These are phyloP conservation scores for Rhodotorula paludigena DNA, from an alignment of 768 basidiomycete genomes.

Conservation along the genomic window DNA sequence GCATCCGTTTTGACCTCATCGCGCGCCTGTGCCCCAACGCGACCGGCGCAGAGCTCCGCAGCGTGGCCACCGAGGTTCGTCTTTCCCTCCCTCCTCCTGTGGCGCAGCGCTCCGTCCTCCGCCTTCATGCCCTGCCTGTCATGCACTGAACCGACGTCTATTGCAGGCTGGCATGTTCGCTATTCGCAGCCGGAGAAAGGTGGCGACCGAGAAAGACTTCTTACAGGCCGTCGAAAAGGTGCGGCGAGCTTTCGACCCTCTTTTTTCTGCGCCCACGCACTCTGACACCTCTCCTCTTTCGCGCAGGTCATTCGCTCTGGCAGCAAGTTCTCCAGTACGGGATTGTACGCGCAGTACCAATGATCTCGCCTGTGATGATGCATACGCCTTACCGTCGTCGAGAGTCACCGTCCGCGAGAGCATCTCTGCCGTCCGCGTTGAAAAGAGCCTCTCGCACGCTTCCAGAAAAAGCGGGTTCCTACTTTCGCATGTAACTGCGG, in stretches of 20 bases:
- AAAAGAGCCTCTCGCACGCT: no score
- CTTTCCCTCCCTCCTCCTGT: neutral
- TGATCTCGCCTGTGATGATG: neutral
- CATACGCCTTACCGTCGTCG: no score
- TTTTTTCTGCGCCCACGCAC: neutral
- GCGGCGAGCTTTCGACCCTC: neutral
- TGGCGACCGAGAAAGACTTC: slow-evolving; percentile 95
- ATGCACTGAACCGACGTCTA: no score
- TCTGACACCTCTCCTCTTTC: neutral
- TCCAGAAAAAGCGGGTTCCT: no score
- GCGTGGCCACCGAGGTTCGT: slow-evolving; percentile 78
- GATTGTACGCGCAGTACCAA: slow-evolving; percentile 11
- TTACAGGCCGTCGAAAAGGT: slow-evolving; percentile 98
- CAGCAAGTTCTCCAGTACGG: slow-evolving; percentile 95
- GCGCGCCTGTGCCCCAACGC: slow-evolving; percentile 96
- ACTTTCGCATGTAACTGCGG: no score
- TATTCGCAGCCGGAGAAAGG: slow-evolving; percentile 90
- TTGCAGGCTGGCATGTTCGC: slow-evolving; percentile 96
- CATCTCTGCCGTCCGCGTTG: no score
- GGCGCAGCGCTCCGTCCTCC: neutral
- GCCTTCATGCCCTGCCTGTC: no score
- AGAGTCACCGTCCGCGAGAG: no score
- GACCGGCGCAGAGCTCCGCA: slow-evolving; percentile 94
- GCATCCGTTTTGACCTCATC: slow-evolving; percentile 57
- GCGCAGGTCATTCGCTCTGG: slow-evolving; percentile 75